Evolutionary conservation across 2,329 filamentous ascomycete genomes (phyloP), one percentile per base, ranked within the genome.

Genomic region (Neonectria punicea): DNA sequence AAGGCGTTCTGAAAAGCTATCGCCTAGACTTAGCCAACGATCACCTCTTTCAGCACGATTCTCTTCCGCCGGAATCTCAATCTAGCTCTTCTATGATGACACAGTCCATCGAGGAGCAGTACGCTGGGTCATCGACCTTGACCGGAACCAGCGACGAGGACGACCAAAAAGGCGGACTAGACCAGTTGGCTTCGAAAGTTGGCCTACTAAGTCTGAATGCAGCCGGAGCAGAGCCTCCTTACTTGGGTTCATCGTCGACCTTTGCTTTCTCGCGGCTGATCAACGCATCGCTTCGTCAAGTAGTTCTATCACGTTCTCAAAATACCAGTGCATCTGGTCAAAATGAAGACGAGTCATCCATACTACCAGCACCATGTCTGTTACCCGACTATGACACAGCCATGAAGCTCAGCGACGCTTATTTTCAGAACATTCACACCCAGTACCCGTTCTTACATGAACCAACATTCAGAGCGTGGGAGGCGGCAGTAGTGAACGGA

Each of bases 401-500:
- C 2, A 18, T 62, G 6, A 55, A 34, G 39, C 58, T 75, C 2
- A 73, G 71, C 43, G 59, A 73, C 44, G 78, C 79, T 4, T 81
- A 79, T 58, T 81, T 81, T 56, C 66, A 76, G 34, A 78, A 79
- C 22, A 77, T 81, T 11, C 78, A 80, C 44, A 67, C 76, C 0
- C 78, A 80, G 53, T 81, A 80, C 51, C 78, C 78, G 0, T 80
- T 80, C 54, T 67, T 81, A 1, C 79, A 81, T 59, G 66, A 73
- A 16, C 74, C 73, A 3, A 80, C 78, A 0, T 78, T 79, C 51
- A 57, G 65, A 4, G 11, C 25, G 1, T 78, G 76, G 77, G 78
- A 80, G 50, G 64, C 70, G 14, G 57, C 68, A 13, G 71, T 75
- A 10, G 41, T 72, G 1, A 60, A 34, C 11, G 62, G 58, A 6